phyloP scores from a whole-genome alignment of 1,139 yeast genomes.

The Zhuliangozyma parablackwelliae region DNA sequence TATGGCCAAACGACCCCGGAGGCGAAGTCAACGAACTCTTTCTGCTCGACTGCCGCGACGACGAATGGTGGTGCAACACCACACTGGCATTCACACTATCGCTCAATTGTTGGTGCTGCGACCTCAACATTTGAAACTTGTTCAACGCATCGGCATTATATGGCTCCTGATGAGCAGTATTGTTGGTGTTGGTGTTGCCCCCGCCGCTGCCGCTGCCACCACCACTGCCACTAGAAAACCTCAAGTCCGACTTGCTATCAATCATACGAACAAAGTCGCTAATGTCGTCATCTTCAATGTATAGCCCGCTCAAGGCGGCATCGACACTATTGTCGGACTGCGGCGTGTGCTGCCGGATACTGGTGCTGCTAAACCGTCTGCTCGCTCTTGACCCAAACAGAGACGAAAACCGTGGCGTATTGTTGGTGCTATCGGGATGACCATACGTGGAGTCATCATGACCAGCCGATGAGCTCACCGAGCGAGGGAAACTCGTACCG shows the following conservation, averaged over 20 bases:
- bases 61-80: slow-evolving; percentile 21
- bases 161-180: neutral
- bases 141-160: slow-evolving; percentile 23
- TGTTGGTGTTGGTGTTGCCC: slow-evolving; percentile 1
- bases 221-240: slow-evolving; percentile 18
- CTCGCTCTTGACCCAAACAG: slow-evolving; percentile 55
- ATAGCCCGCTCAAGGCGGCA: slow-evolving; percentile 39
- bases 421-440: slow-evolving; percentile 19
- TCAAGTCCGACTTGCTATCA: slow-evolving; percentile 59
- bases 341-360: slow-evolving; percentile 28
- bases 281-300: slow-evolving; percentile 60
- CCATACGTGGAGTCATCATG: slow-evolving; percentile 22
- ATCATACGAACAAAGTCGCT: slow-evolving; percentile 78
- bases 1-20: slow-evolving; percentile 5
- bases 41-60: slow-evolving; percentile 23
- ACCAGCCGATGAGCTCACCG: slow-evolving; percentile 42
- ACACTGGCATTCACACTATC: slow-evolving; percentile 50
- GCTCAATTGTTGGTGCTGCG: slow-evolving; percentile 44
- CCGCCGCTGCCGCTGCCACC: slow-evolving; percentile 1
- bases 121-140: slow-evolving; percentile 34
- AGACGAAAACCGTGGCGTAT: slow-evolving; percentile 48
- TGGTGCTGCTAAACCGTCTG: slow-evolving; percentile 37
- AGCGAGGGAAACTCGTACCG: slow-evolving; percentile 30
- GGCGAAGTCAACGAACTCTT: slow-evolving; percentile 32
- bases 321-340: slow-evolving; percentile 16